Base-by-base conservation (phyloP, 1,284 basidiomycete genomes). In the Grifola frondosa region DNA sequence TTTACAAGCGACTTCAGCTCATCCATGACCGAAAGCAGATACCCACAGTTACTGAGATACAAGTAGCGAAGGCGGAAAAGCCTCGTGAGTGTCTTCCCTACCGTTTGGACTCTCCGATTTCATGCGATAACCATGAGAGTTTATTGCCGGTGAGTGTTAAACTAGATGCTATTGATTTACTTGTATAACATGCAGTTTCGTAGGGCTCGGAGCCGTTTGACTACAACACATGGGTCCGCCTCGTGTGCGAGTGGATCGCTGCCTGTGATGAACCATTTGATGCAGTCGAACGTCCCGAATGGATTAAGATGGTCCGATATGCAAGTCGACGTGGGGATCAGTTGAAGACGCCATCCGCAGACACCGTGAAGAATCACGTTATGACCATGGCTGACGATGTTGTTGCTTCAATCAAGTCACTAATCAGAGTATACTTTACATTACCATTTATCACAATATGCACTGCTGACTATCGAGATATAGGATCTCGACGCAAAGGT, bases 321-420 rank as follows among this genome's bases (percentile, higher is more conserved):
- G 24, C 25, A 30, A 9, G 6, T 19, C 9, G 22, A 9, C 20
- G 19, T 22, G 32, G 37, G 37, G 21, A 6, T 12, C 37, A n/a
- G 16, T 30, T 20, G 13, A n/a, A 29, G 13, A 24, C 22, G 29
- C 30, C 32, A 23, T 40, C 37, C 2, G 28, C 20, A n/a, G 29
- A 28, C n/a, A 20, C 29, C 7, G 20, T 40, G 5, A 15, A 9
- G 2, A 30, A 30, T 19, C 37, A 31, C 21, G n/a, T 16, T 16
- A 5, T 20, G n/a, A 22, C 5, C 11, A 28, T 20, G 6, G 29
- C 37, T 6, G 37, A 40, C n/a, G 37, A 40, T n/a, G n/a, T n/a
- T n/a, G n/a, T n/a, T n/a, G n/a, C n/a, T n/a, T n/a, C n/a, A 23
- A 22, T 40, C 29, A 30, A 40, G 29, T 40, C 37, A 5, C 25